A percentile compares a stretch with the other conserved stretches of the same genome.
Conservation (phyloP, 352 stramenopile genomes). For the Globisporangium solare region DNA sequence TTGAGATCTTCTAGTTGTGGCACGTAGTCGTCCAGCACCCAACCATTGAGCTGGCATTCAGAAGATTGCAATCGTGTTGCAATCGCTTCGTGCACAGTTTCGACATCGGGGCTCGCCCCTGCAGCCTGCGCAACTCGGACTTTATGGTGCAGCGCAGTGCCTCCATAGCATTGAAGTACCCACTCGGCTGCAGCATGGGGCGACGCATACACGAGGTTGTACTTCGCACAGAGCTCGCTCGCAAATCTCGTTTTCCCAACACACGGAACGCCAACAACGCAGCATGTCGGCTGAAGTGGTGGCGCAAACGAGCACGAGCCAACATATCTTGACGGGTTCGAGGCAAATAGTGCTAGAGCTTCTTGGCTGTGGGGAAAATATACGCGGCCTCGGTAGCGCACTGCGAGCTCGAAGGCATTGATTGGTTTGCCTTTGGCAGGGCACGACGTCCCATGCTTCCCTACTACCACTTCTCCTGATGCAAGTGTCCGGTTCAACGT, state of each 20-base stretch:
- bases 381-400: slow-evolving; percentile 45
- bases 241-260: slow-evolving; percentile 16
- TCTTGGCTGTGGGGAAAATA: slow-evolving; percentile 47
- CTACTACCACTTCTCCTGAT: slow-evolving; percentile 38
- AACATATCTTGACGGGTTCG: slow-evolving; percentile 15
- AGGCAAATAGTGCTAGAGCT: slow-evolving; percentile 14
- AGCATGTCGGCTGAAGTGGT: slow-evolving; percentile 10
- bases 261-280: slow-evolving; percentile 7
- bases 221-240: slow-evolving; percentile 7
- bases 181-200: slow-evolving; percentile 42
- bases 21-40: slow-evolving; percentile 60
- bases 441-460: slow-evolving; percentile 46
- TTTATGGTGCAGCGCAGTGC: slow-evolving; percentile 20
- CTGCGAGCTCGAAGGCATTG: slow-evolving; percentile 5
- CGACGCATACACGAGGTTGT: slow-evolving; percentile 31
- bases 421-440: slow-evolving; percentile 26
- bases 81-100: slow-evolving; percentile 31
- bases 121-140: slow-evolving; percentile 11
- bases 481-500: slow-evolving; percentile 19
- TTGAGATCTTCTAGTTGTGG: slow-evolving; percentile 25
- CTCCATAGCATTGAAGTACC: slow-evolving; percentile 51
- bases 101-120: slow-evolving; percentile 16
- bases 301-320: neutral
- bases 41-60: slow-evolving; percentile 54
- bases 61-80: slow-evolving; percentile 40